Percentiles rank a stretch among this genome's conserved stretches.
Conservation (phyloP, 129 eudicot species). For the Oenanthe sinensis region DNA sequence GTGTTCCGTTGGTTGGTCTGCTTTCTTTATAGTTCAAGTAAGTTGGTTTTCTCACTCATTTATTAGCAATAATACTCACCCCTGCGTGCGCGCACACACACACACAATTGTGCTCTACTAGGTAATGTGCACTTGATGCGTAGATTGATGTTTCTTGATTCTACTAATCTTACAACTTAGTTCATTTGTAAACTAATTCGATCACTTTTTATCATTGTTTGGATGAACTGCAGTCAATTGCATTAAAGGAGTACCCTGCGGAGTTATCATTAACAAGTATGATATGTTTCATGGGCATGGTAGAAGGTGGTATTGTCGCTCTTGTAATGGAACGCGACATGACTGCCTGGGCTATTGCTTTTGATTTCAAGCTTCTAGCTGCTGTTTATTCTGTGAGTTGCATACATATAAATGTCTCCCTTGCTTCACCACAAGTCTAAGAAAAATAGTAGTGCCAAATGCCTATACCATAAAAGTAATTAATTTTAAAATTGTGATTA, state of each 20-base stretch:
- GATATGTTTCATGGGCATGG: conserved; percentile 55
- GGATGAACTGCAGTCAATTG: conserved; percentile 41
- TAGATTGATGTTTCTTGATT: neutral
- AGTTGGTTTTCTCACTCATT: conserved; percentile 4
- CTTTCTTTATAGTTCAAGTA: conserved; percentile 80
- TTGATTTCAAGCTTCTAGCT: conserved; percentile 83
- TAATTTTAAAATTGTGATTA: conserved; percentile 7
- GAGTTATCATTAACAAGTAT: conserved; percentile 65
- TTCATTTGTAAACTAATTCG: neutral
- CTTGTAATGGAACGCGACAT: conserved; percentile 54
- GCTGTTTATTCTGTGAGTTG: conserved; percentile 73
- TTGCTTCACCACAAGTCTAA: no score
- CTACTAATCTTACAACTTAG: neutral
- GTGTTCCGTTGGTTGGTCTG: conserved; percentile 71
- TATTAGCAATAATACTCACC: neutral
- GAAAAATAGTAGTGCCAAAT: neutral
- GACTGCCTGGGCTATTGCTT: conserved; percentile 78
- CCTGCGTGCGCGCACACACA: neutral
- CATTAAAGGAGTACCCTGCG: conserved; percentile 80
- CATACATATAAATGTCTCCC: neutral
- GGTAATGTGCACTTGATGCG: neutral
- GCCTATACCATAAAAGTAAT: neutral
- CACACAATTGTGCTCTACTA: neutral
- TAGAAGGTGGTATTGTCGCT: conserved; percentile 70
- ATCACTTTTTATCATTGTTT: neutral